Base-by-base conservation (phyloP, 1,284 basidiomycete species). In the Cutaneotrichosporon cutaneum region DNA sequence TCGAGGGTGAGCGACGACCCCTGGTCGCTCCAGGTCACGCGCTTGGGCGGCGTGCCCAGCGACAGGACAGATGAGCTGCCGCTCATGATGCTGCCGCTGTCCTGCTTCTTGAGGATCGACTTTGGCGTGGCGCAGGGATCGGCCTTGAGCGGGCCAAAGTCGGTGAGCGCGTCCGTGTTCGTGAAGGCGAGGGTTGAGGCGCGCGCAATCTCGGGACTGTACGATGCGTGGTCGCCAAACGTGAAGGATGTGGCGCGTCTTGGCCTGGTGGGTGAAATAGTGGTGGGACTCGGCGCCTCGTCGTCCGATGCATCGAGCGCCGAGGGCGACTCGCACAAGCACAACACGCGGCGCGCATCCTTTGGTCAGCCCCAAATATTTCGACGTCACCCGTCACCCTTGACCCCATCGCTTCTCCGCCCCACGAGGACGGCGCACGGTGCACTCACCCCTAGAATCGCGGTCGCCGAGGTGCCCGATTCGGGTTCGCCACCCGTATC, bases 91-190 rank as follows among this genome's bases (percentile, higher is more conserved):
- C 33, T 39, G 11, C 30, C 30, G 30, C 9, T 30, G 5, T 30
- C 30, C 30, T 21, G 14, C 22, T 27, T 36, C 52, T 54, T 54
- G 22, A 54, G 52, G 35, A 54, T 54, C 9, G 52, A 54, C 35
- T 54, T 54, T 24, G 50, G 52, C 4, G 33, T 39, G 13, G 22
- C 21, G 52, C 22, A 24, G 22, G 32, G 50, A 30, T 33, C 51
- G 9, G 22, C 3, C 14, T 26, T 16, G 21, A 14, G 22, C 10
- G 18, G 10, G 45, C 6, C 13, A 24, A 10, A 24, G 22, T 26
- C 18, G 44, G 14, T n/a, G 30, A 30, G 30, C 9, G 30, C 30
- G 9, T 9, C 30, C 5, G 4, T 30, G 24, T n/a, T 18, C 3
- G 16, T 21, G 48, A 30, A n/a, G 10, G 26, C 48, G 48, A 26